Conservation (phyloP, 2,329 filamentous ascomycete species). For the Hypomyces rosellus region DNA sequence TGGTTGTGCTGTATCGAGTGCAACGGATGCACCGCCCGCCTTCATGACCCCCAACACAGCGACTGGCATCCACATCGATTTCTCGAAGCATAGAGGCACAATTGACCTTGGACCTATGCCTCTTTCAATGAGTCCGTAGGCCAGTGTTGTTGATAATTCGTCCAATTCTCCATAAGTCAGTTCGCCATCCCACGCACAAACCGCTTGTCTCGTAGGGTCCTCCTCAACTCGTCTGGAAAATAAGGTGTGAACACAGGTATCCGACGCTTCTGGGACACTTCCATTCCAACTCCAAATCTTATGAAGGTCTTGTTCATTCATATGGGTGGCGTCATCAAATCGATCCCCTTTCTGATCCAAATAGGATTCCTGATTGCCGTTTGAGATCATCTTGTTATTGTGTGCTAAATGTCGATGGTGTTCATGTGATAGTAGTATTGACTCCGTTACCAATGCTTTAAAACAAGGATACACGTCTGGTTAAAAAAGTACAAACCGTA, state of each 20-base stretch:
- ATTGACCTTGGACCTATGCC: not conserved
- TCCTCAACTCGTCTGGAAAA: not conserved
- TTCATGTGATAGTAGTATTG: no score
- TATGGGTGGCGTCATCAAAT: no score
- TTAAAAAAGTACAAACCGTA: no score
- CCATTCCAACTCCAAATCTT: no score
- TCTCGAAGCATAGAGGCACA: slow-evolving; percentile 9
- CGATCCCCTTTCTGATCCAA: no score
- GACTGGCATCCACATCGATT: slow-evolving; percentile 2
- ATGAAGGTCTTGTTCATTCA: no score
- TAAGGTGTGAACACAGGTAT: slow-evolving; percentile 2
- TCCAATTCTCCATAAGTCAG: slow-evolving; percentile 13
- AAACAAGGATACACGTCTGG: no score
- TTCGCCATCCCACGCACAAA: slow-evolving; percentile 14
- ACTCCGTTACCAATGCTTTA: no score
- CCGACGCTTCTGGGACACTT: not conserved
- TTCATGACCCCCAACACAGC: slow-evolving; percentile 7
- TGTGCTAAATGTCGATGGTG: no score
- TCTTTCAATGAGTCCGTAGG: not conserved
- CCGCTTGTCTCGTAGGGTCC: not conserved
- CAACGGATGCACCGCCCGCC: slow-evolving; percentile 3
- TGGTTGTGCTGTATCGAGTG: no score
- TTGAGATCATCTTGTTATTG: no score
- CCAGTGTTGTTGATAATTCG: slow-evolving; percentile 1
- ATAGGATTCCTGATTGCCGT: no score